Evolutionary conservation across 345 rosid genomes (phyloP).

Genomic region (Aurinia saxatilis): DNA sequence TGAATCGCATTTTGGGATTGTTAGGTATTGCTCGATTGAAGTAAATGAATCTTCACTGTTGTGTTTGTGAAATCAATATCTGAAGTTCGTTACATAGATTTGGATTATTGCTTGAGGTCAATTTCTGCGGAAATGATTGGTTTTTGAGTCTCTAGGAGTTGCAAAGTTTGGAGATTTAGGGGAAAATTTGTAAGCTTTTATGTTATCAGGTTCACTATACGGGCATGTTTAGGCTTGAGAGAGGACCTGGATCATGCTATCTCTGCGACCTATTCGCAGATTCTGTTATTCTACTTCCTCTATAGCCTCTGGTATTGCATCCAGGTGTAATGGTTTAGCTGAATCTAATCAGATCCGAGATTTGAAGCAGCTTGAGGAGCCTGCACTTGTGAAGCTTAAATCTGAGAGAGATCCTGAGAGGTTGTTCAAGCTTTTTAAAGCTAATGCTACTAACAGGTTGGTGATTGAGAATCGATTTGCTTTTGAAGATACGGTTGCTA

Average conservation of each 20-base stretch:
- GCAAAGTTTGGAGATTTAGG: constrained; percentile 5
- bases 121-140: not conserved
- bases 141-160: constrained; percentile 7
- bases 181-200: not conserved
- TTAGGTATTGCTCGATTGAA: constrained; percentile 14
- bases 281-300: constrained; percentile 33
- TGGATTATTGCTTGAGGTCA: not conserved
- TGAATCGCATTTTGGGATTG: constrained; percentile 2
- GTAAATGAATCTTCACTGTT: constrained; percentile 3
- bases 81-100: not conserved
- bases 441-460: constrained; percentile 54
- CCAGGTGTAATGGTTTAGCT: constrained; percentile 11
- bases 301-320: constrained; percentile 19
- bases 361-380: constrained; percentile 36
- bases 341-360: constrained; percentile 12
- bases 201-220: constrained; percentile 12
- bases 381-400: constrained; percentile 72
- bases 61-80: not conserved
- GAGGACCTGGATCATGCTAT: constrained; percentile 48
- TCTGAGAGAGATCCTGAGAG: constrained; percentile 73
- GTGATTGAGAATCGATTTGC: constrained; percentile 62
- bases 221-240: constrained; percentile 43
- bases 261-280: constrained; percentile 54
- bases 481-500: constrained; percentile 66
- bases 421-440: constrained; percentile 56